A percentile compares a stretch with the other conserved stretches of the same genome.
Evolutionary conservation across 192 early-diverging fungal species (phyloP).

Genomic region (Backusella australiensis): DNA sequence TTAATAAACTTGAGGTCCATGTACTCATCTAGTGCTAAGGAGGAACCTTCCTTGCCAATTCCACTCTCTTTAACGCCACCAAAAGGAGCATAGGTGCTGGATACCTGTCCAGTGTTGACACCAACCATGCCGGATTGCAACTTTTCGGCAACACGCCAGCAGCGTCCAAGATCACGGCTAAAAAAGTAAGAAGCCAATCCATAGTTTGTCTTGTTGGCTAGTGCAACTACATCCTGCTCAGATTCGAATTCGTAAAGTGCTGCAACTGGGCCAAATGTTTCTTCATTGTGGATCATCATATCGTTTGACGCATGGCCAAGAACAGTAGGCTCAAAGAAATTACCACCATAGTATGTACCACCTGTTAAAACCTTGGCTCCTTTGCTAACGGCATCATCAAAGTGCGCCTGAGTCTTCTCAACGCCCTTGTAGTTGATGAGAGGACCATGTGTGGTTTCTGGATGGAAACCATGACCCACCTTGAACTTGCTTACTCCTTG

Average conservation of each 20-base stretch:
- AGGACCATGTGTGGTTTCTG: slow-evolving; percentile 71
- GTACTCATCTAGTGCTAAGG: slow-evolving; percentile 68
- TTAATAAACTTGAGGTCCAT: slow-evolving; percentile 66
- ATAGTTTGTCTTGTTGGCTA: slow-evolving; percentile 69
- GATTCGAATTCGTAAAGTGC: slow-evolving; percentile 70
- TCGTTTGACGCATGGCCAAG: slow-evolving; percentile 63
- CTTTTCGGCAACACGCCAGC: slow-evolving; percentile 77
- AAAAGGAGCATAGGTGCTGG: slow-evolving; percentile 58
- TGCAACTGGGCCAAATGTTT: slow-evolving; percentile 91
- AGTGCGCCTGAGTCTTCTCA: slow-evolving; percentile 64
- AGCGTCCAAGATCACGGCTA: slow-evolving; percentile 67
- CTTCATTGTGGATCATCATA: slow-evolving; percentile 73
- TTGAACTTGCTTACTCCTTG: slow-evolving; percentile 54
- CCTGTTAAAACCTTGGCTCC: slow-evolving; percentile 73
- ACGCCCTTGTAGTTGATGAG: slow-evolving; percentile 71
- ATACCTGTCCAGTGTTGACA: slow-evolving; percentile 70
- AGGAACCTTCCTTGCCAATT: slow-evolving; percentile 58
- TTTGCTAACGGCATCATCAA: slow-evolving; percentile 67
- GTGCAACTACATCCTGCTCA: slow-evolving; percentile 74
- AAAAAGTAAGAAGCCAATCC: slow-evolving; percentile 88
- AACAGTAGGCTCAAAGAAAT: slow-evolving; percentile 84
- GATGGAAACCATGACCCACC: slow-evolving; percentile 75
- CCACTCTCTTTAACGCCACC: slow-evolving; percentile 78
- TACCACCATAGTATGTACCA: slow-evolving; percentile 57
- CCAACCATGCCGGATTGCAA: slow-evolving; percentile 92